Evolutionary conservation across 2,329 filamentous ascomycete genomes (phyloP).

Genomic region (Aspergillus spinulosporus): DNA sequence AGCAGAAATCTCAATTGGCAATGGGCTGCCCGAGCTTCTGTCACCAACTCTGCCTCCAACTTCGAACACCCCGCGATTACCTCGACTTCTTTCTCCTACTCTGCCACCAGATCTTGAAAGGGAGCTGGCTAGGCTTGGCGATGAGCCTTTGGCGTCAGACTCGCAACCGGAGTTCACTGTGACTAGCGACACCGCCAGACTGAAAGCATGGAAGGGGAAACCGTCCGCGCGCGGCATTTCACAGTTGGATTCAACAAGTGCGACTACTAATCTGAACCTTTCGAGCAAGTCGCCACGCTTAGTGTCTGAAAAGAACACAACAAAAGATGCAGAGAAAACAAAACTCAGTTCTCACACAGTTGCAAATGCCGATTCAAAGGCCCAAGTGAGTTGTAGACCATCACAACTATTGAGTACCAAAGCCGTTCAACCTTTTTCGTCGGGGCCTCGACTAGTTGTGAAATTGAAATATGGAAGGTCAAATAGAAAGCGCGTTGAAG

Average conservation of each 20-base stretch:
- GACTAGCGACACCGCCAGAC: slow-evolving; percentile 23
- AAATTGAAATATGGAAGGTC: slow-evolving; percentile 55
- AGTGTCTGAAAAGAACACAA: slow-evolving; percentile 16
- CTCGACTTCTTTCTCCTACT: slow-evolving; percentile 59
- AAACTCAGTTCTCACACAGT: slow-evolving; percentile 12
- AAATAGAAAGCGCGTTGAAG: slow-evolving; percentile 51
- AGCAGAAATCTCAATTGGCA: slow-evolving; percentile 25
- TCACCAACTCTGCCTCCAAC: slow-evolving; percentile 47
- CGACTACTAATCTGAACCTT: slow-evolving; percentile 16
- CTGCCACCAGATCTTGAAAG: slow-evolving; percentile 57
- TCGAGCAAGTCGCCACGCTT: slow-evolving; percentile 14
- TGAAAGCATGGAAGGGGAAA: slow-evolving; percentile 22
- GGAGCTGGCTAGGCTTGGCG: slow-evolving; percentile 49
- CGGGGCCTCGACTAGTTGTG: slow-evolving; percentile 44
- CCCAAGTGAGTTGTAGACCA: slow-evolving; percentile 10
- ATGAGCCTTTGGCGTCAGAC: slow-evolving; percentile 30
- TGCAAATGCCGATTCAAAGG: slow-evolving; percentile 9
- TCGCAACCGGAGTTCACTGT: slow-evolving; percentile 22
- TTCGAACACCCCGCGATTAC: slow-evolving; percentile 44
- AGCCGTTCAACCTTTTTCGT: slow-evolving; percentile 9
- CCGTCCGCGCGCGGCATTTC: slow-evolving; percentile 15
- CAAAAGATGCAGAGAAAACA: slow-evolving; percentile 12
- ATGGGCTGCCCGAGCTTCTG: slow-evolving; percentile 38
- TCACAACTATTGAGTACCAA: slow-evolving; percentile 10
- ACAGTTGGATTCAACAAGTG: slow-evolving; percentile 22